Conservation (phyloP, 441 rosid species). For the Corymbia calophylla region DNA sequence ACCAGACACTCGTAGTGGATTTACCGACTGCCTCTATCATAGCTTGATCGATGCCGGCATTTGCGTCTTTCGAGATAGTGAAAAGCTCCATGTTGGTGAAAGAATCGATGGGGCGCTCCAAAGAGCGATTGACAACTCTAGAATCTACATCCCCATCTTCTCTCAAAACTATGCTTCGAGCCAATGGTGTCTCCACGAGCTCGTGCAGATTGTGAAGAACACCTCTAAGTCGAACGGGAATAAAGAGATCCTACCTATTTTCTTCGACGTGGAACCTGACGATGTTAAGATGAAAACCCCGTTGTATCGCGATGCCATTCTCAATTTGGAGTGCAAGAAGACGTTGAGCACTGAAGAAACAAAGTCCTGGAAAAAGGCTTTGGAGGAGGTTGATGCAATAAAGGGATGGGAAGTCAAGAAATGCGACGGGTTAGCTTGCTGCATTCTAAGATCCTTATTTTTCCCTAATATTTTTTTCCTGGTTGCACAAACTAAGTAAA, state of each 20-base stretch:
- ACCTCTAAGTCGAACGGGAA: rapidly evolving
- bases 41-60: background rate
- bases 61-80: background rate
- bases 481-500: background rate
- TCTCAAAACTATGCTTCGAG: background rate
- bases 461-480: background rate
- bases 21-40: background rate
- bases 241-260: background rate
- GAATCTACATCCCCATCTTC: background rate
- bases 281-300: background rate
- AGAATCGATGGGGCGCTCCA: background rate
- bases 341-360: background rate
- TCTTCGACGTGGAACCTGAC: background rate
- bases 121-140: background rate
- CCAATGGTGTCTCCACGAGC: background rate
- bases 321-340: background rate
- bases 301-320: rapidly evolving
- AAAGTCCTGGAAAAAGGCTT: background rate
- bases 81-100: background rate
- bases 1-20: background rate
- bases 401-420: background rate
- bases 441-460: background rate
- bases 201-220: rapidly evolving
- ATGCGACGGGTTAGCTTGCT: background rate
- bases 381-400: background rate